These are phyloP conservation scores for Fusarium vanettenii DNA, from an alignment of 2,329 filamentous ascomycete genomes.

Conservation along the genomic window DNA sequence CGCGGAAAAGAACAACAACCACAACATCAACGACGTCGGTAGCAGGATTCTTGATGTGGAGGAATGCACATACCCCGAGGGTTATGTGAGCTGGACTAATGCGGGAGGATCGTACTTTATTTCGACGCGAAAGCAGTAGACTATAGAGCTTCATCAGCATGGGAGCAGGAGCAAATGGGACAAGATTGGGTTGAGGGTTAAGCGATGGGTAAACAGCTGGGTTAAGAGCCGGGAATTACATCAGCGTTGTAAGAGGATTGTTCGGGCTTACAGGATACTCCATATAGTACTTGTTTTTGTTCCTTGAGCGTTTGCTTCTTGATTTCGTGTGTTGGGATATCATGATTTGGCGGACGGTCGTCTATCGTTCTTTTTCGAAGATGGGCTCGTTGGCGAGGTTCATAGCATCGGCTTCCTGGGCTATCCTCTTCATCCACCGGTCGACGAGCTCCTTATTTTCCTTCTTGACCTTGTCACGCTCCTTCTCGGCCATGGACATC, in stretches of 20 bases:
- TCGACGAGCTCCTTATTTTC: constrained; percentile 93
- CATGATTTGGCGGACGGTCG: background rate
- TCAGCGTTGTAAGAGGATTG: constrained; percentile 35
- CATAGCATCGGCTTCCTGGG: constrained; percentile 87
- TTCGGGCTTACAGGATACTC: constrained; percentile 48
- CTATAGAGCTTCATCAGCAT: constrained; percentile 48
- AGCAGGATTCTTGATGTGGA: constrained; percentile 84
- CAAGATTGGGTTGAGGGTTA: constrained; percentile 27
- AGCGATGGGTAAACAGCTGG: background rate
- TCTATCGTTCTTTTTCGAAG: constrained; percentile 46
- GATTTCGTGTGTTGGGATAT: constrained; percentile 4
- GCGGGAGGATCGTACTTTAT: constrained; percentile 88
- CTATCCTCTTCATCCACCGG: constrained; percentile 91
- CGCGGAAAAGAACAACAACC: constrained; percentile 78
- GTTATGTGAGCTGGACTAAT: constrained; percentile 93
- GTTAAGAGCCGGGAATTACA: constrained; percentile 17
- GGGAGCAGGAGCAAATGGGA: constrained; percentile 28
- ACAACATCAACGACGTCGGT: constrained; percentile 83
- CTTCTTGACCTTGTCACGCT: constrained; percentile 75
- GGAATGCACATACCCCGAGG: constrained; percentile 69
- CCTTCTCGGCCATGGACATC: constrained; percentile 85
- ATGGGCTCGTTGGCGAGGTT: constrained; percentile 72
- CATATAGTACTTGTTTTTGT: constrained; percentile 44
- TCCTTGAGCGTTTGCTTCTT: constrained; percentile 12
- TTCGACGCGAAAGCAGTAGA: constrained; percentile 76